These are phyloP conservation scores for Flaveria linearis DNA, from an alignment of 129 eudicot species.

Conservation along the genomic window DNA sequence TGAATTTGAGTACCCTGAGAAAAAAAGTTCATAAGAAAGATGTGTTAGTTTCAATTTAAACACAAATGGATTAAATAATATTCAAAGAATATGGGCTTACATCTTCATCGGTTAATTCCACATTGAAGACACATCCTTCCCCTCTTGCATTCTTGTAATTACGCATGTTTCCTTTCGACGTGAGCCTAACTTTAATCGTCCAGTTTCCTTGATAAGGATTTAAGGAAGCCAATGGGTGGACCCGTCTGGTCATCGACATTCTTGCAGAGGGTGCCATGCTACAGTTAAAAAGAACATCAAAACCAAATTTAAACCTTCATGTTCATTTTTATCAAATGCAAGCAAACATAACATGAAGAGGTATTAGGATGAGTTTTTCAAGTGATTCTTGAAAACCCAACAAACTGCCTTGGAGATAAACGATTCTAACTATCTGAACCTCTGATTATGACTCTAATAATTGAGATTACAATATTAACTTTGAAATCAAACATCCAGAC, in stretches of 20 bases:
- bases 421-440: background rate
- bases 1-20: slow-evolving; percentile 95
- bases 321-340: background rate
- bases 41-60: background rate
- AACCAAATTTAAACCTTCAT: background rate
- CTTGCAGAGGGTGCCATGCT: slow-evolving; percentile 89
- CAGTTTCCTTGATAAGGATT: slow-evolving; percentile 96
- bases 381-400: background rate
- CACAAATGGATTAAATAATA: background rate
- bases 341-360: background rate
- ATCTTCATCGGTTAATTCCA: slow-evolving; percentile 93
- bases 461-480: background rate
- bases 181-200: slow-evolving; percentile 85
- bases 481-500: background rate
- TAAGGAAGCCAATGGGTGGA: slow-evolving; percentile 85
- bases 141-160: slow-evolving; percentile 74
- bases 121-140: slow-evolving; percentile 91
- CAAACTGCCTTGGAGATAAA: background rate
- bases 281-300: background rate
- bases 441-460: too few relatives aligned
- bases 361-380: background rate
- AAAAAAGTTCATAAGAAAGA: background rate
- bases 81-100: slow-evolving; percentile 39
- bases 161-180: slow-evolving; percentile 77
- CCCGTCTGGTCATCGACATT: slow-evolving; percentile 79